phyloP scores from a whole-genome alignment of 2,329 filamentous ascomycete species.

The Venturia nashicola region DNA sequence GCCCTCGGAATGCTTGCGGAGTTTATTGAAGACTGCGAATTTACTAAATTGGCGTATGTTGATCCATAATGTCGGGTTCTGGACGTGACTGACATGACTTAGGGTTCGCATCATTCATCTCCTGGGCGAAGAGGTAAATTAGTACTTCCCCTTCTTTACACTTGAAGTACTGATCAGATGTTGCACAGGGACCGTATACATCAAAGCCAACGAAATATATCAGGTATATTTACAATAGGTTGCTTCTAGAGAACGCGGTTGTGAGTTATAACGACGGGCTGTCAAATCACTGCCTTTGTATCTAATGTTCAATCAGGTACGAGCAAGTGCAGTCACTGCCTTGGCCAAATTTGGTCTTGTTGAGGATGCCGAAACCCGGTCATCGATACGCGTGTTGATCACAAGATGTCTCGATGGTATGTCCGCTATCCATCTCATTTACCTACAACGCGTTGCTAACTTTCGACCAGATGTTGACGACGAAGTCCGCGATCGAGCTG shows the following conservation, averaged over 20 bases:
- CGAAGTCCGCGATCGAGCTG: constrained; percentile 90
- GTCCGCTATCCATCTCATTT: background rate
- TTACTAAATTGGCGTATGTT: constrained; percentile 70
- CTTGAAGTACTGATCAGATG: background rate
- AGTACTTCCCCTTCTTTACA: background rate
- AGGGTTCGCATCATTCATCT: constrained; percentile 81
- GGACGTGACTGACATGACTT: background rate
- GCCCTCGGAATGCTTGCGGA: constrained; percentile 90
- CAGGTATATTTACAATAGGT: constrained; percentile 97
- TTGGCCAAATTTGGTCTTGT: constrained; percentile 95
- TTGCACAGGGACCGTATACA: constrained; percentile 66
- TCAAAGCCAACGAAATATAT: constrained; percentile 95
- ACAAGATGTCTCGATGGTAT: constrained; percentile 69
- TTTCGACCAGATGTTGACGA: constrained; percentile 64
- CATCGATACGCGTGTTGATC: constrained; percentile 83
- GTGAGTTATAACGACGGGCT: constrained; percentile 20
- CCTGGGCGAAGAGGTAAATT: constrained; percentile 58
- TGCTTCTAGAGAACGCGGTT: constrained; percentile 93
- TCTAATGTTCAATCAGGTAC: constrained; percentile 29
- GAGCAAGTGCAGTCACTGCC: constrained; percentile 89
- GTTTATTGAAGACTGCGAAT: constrained; percentile 99
- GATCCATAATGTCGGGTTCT: too few relatives aligned
- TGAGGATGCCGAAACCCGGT: constrained; percentile 91
- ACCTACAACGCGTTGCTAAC: background rate
- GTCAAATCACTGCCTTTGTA: background rate